Evolutionary conservation across 2,329 filamentous ascomycete species (phyloP).

Genomic region (Pseudogymnoascus sp.): DNA sequence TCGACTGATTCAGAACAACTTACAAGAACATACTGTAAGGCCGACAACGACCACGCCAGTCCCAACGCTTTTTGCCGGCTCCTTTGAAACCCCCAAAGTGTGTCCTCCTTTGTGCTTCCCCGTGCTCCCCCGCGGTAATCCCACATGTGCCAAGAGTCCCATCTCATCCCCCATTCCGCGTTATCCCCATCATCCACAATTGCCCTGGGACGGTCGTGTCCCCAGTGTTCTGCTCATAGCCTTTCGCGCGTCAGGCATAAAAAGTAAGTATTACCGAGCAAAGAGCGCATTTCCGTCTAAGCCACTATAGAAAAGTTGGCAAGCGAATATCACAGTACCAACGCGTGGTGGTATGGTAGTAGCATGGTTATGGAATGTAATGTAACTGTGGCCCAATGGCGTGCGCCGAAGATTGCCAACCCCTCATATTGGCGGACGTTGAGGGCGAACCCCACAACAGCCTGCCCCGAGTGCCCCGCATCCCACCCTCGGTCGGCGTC

Average conservation of each 20-base stretch:
- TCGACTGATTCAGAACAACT: not conserved
- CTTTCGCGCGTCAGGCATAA: not conserved
- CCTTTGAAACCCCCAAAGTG: not conserved
- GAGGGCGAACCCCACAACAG: not conserved
- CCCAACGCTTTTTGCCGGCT: not conserved
- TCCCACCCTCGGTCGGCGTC: not conserved
- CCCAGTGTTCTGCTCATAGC: not conserved
- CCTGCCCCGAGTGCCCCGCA: not conserved
- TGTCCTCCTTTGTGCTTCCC: not conserved
- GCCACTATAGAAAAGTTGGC: not conserved
- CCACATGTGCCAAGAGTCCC: not conserved
- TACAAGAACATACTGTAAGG: not conserved
- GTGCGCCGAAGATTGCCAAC: not conserved
- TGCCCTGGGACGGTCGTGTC: not conserved
- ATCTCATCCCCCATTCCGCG: not conserved
- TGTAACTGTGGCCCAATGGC: not conserved
- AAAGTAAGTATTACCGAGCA: not conserved
- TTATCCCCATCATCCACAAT: not conserved
- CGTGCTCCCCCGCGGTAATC: constrained; percentile 2
- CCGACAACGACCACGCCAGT: not conserved
- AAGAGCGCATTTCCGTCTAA: not conserved
- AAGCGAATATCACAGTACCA: not conserved
- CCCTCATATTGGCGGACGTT: constrained; percentile 3
- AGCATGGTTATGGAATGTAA: too few relatives aligned
- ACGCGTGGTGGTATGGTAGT: not conserved